Percentiles rank a stretch among this genome's conserved stretches.
Conservation (phyloP, 2,329 filamentous ascomycete genomes). For the Tetracladium maxilliforme region DNA sequence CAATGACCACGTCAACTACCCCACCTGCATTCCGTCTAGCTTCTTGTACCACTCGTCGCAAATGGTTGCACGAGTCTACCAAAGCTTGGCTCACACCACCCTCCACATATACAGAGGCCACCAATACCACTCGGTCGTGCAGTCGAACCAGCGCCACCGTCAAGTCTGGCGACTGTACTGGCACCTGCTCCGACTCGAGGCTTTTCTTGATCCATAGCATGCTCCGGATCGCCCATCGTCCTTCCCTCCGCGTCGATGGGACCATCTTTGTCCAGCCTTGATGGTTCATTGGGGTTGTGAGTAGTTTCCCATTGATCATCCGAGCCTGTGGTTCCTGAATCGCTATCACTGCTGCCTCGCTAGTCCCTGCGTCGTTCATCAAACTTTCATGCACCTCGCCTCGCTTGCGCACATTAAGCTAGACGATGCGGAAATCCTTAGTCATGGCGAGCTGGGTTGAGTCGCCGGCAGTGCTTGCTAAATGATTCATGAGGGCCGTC, state of each 20-base stretch:
- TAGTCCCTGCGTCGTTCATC: slow-evolving; percentile 4
- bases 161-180: slow-evolving; percentile 10
- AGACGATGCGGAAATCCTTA: too few species aligned
- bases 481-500: slow-evolving; percentile 4
- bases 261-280: slow-evolving; percentile 5
- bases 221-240: slow-evolving; percentile 10
- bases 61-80: slow-evolving; percentile 4
- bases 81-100: slow-evolving; percentile 7
- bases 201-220: slow-evolving; percentile 13
- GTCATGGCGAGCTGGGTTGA: too few species aligned
- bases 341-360: slow-evolving; percentile 3
- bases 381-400: slow-evolving; percentile 3
- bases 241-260: slow-evolving; percentile 7
- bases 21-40: slow-evolving; percentile 6
- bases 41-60: slow-evolving; percentile 8
- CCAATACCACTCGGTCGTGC: slow-evolving; percentile 9
- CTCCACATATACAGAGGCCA: slow-evolving; percentile 12
- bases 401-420: slow-evolving; percentile 4
- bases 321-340: slow-evolving; percentile 3
- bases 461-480: slow-evolving; percentile 7
- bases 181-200: slow-evolving; percentile 8
- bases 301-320: slow-evolving; percentile 1
- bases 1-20: slow-evolving; percentile 9
- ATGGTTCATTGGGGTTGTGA: slow-evolving; percentile 4
- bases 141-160: slow-evolving; percentile 9